These are phyloP conservation scores for Rhizoctonia solani DNA, from an alignment of 1,284 basidiomycete species.

Conservation along the genomic window DNA sequence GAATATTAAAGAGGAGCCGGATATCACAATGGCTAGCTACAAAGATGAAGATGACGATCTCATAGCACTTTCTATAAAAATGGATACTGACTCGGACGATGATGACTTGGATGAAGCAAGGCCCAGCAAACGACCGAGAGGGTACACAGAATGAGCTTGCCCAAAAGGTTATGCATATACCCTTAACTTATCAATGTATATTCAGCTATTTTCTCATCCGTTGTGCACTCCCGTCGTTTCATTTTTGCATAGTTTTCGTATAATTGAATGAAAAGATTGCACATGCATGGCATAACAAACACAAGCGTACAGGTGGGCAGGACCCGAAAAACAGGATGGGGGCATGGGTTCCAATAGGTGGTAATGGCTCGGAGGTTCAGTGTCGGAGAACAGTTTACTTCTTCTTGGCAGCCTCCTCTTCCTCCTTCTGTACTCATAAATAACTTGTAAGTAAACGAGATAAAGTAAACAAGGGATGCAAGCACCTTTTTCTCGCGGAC, in stretches of 20 bases:
- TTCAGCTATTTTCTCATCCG: no score
- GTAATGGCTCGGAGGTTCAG: background rate
- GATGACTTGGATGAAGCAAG: slow-evolving; percentile 1
- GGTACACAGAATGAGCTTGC: background rate
- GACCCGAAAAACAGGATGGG: background rate
- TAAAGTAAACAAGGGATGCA: slow-evolving; percentile 20
- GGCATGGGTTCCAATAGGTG: no score
- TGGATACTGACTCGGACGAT: background rate
- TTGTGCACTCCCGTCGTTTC: background rate
- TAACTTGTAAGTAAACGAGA: background rate
- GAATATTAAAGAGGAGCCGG: no score
- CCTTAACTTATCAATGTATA: background rate
- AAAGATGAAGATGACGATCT: background rate
- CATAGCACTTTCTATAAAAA: background rate
- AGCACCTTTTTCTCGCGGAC: slow-evolving; percentile 75
- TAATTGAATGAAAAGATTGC: slow-evolving; percentile 33
- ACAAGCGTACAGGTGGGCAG: slow-evolving; percentile 31
- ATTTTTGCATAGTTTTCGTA: slow-evolving; percentile 33
- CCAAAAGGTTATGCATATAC: background rate
- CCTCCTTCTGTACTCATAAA: slow-evolving; percentile 67
- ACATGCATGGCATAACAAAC: slow-evolving; percentile 34
- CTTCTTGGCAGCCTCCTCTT: slow-evolving; percentile 92
- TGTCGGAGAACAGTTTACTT: slow-evolving; percentile 60
- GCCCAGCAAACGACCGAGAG: background rate
- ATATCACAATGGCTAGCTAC: background rate